Evolutionary conservation across 306 rosid species (phyloP), one percentile per base, ranked within the genome.

Genomic region (Rosa multiflora): DNA sequence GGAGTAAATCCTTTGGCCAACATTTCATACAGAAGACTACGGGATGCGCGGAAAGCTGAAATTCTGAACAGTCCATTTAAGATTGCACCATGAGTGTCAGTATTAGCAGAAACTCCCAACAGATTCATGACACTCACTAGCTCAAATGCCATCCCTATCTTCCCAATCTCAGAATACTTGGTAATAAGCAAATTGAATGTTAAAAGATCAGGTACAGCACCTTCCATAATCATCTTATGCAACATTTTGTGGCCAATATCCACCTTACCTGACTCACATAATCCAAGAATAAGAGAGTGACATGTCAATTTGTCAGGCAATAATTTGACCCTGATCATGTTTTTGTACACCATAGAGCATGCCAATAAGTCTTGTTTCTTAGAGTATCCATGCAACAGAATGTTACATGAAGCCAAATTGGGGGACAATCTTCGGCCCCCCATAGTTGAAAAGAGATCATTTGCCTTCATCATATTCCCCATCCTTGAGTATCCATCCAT

Each of bases 351-450:
- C 77, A 29, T 49, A 70, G 83, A 86, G 84, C 90, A 92, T 69
- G 76, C 47, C 63, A 72, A 26, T 76, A 87, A 43, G 48, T 39
- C 88, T 39, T 43, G 78, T 79, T 84, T 83, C 84, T 86, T 92
- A 40, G 95, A 88, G 86, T 84, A 83, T 64, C 89, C 93, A 88
- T 86, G 97, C 82, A 92, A 71, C 70, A 92, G 90, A 85, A 88
- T 92, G 61, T 92, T 92, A 83, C 82, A 92, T 29, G 95, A 87
- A 64, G 87, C 77, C 86, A 90, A 78, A 83, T 75, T 86, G 79
- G 89, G 92, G 71, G 68, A 20, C 75, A 90, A 67, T 74, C 46
- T 72, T 69, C 79, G 85, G 58, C 82, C 83, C 78, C 77, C 84
- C 90, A 90, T 88, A 56, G 81, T 70, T 67, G 91, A 87, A 83